These are phyloP conservation scores for Taiozyma sp. DNA, from an alignment of 1,139 yeast species.

Conservation along the genomic window DNA sequence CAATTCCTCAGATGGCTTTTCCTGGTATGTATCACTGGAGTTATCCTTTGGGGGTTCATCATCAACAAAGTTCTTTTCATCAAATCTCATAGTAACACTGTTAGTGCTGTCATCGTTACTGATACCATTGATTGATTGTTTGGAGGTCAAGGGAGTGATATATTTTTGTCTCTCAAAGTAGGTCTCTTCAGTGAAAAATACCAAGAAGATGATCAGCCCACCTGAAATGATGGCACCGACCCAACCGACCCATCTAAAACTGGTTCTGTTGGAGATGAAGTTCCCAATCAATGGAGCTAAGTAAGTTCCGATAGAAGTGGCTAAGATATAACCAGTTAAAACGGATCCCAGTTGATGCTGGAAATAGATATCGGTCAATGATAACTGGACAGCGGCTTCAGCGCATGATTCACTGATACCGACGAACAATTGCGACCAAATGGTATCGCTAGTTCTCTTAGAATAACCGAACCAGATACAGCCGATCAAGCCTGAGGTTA, in stretches of 20 bases:
- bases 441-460: constrained; percentile 54
- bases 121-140: constrained; percentile 20
- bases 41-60: constrained; percentile 1
- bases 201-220: constrained; percentile 44
- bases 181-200: constrained; percentile 70
- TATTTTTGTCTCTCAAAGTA: constrained; percentile 57
- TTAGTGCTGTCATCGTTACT: constrained; percentile 13
- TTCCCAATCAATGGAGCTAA: constrained; percentile 81
- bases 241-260: constrained; percentile 86
- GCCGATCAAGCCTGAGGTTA: constrained; percentile 57
- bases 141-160: constrained; percentile 27
- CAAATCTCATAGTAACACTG: constrained; percentile 1
- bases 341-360: constrained; percentile 77
- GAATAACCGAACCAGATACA: constrained; percentile 70
- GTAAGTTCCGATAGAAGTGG: constrained; percentile 78
- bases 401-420: constrained; percentile 88
- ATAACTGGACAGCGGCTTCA: constrained; percentile 81
- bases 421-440: constrained; percentile 78
- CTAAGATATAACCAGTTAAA: constrained; percentile 72
- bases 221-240: constrained; percentile 69
- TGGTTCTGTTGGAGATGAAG: constrained; percentile 47
- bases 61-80: constrained; percentile 4
- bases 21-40: background rate
- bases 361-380: constrained; percentile 69
- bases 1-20: constrained; percentile 17